Evolutionary conservation across 768 basidiomycete species (phyloP).

Genomic region (Galerina sulciceps): DNA sequence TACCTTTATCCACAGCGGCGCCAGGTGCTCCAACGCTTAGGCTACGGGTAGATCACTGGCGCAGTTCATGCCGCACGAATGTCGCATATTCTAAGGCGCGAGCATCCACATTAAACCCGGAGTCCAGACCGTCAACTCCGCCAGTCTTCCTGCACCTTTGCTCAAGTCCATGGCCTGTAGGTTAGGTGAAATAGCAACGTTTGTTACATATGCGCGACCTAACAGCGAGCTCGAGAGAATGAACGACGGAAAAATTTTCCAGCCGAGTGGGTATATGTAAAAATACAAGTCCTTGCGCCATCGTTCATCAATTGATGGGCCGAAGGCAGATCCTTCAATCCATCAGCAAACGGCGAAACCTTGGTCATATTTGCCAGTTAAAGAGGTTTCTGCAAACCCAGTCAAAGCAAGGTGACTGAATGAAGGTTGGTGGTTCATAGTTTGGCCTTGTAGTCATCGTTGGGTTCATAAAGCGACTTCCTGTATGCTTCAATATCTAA

Average conservation of each 20-base stretch:
- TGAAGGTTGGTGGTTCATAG: no score
- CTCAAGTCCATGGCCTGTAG: neutral
- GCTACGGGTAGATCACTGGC: no score
- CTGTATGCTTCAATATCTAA: slow-evolving; percentile 16
- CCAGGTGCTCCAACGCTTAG: no score
- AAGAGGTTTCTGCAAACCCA: no score
- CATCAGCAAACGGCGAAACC: neutral
- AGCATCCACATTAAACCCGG: no score
- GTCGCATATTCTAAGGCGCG: no score
- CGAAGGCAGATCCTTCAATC: slow-evolving; percentile 5
- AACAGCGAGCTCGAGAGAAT: neutral
- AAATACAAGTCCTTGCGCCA: slow-evolving; percentile 5
- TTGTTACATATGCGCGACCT: neutral
- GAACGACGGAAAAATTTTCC: neutral
- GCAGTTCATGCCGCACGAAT: neutral
- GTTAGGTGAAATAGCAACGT: neutral
- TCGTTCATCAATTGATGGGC: slow-evolving; percentile 6
- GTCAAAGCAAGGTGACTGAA: no score
- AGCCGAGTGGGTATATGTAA: slow-evolving; percentile 7
- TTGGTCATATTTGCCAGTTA: neutral
- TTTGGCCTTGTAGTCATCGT: no score
- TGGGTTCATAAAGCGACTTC: no score
- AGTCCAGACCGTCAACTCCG: no score
- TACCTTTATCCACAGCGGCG: no score
- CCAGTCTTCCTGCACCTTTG: neutral